A percentile compares a stretch with the other conserved stretches of the same genome.
Evolutionary conservation across 164 flowering plant species (phyloP).

Genomic region (Warburgia ugandensis): DNA sequence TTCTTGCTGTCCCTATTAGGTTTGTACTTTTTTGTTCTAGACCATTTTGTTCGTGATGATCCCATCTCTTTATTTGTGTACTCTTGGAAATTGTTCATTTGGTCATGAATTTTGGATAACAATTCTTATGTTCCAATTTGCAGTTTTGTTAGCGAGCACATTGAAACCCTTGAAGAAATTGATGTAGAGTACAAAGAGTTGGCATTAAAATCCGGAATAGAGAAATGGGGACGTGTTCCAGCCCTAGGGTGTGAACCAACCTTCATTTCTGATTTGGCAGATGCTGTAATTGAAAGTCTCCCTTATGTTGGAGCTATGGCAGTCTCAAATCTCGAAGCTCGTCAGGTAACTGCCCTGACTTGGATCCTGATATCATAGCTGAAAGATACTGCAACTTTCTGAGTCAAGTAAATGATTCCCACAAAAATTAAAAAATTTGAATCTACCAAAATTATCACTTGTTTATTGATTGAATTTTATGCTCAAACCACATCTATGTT

Average conservation of each 20-base stretch:
- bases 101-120: slow-evolving; percentile 1
- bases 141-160: slow-evolving; percentile 98
- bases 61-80: not conserved
- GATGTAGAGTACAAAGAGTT: slow-evolving; percentile 97
- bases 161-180: slow-evolving; percentile 96
- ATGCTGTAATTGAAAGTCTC: slow-evolving; percentile 95
- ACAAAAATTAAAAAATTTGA: too few relatives aligned
- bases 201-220: slow-evolving; percentile 85
- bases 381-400: too few relatives aligned
- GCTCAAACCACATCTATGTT: too few relatives aligned
- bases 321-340: slow-evolving; percentile 90
- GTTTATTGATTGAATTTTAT: too few relatives aligned
- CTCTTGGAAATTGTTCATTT: slow-evolving; percentile 2
- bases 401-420: too few relatives aligned
- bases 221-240: slow-evolving; percentile 97
- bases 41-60: not conserved
- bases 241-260: slow-evolving; percentile 89
- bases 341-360: slow-evolving; percentile 89
- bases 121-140: slow-evolving; percentile 1
- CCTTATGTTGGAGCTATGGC: slow-evolving; percentile 99
- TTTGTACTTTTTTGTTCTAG: slow-evolving; percentile 11
- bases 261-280: slow-evolving; percentile 92
- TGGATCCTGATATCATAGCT: too few relatives aligned
- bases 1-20: slow-evolving; percentile 98
- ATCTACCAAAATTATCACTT: too few relatives aligned